Evolutionary conservation across 2,329 filamentous ascomycete genomes (phyloP).

Genomic region (Zelopaecilomyces penicillatus): DNA sequence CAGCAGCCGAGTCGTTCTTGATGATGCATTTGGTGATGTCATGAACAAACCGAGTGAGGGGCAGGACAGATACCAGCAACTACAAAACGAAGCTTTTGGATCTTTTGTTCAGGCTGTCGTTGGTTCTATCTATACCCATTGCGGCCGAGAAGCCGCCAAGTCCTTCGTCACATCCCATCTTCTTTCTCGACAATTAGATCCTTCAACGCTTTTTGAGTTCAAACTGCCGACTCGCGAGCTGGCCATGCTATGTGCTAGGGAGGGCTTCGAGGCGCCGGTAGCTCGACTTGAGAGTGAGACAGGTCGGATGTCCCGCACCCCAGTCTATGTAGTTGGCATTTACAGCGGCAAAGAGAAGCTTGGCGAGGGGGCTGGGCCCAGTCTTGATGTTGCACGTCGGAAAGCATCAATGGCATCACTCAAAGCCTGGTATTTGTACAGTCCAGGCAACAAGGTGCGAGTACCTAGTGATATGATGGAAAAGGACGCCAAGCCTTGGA

Average conservation of each 20-base stretch:
- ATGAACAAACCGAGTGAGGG: constrained; percentile 19
- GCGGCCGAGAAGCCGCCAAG: constrained; percentile 69
- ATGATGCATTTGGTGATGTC: constrained; percentile 74
- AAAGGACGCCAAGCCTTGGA: constrained; percentile 53
- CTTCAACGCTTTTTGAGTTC: constrained; percentile 77
- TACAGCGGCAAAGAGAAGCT: constrained; percentile 87
- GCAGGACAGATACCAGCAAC: constrained; percentile 46
- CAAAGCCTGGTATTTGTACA: constrained; percentile 96
- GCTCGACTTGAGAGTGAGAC: constrained; percentile 87
- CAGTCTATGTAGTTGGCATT: constrained; percentile 90
- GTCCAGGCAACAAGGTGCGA: constrained; percentile 55
- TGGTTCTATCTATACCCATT: constrained; percentile 79
- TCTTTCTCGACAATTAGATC: constrained; percentile 67
- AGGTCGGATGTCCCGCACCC: constrained; percentile 71
- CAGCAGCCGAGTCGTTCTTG: constrained; percentile 69
- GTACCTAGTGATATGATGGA: constrained; percentile 64
- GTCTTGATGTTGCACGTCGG: constrained; percentile 66
- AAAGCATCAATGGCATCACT: constrained; percentile 78
- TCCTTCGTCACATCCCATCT: constrained; percentile 79
- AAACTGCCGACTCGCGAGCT: constrained; percentile 76
- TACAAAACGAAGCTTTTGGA: constrained; percentile 64
- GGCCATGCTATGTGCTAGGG: constrained; percentile 71
- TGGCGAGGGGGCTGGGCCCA: constrained; percentile 78
- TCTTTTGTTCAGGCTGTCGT: constrained; percentile 77
- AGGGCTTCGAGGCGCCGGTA: constrained; percentile 80